These are phyloP conservation scores for Phyllosticta citribraziliensis DNA, from an alignment of 2,329 filamentous ascomycete species.

Conservation along the genomic window DNA sequence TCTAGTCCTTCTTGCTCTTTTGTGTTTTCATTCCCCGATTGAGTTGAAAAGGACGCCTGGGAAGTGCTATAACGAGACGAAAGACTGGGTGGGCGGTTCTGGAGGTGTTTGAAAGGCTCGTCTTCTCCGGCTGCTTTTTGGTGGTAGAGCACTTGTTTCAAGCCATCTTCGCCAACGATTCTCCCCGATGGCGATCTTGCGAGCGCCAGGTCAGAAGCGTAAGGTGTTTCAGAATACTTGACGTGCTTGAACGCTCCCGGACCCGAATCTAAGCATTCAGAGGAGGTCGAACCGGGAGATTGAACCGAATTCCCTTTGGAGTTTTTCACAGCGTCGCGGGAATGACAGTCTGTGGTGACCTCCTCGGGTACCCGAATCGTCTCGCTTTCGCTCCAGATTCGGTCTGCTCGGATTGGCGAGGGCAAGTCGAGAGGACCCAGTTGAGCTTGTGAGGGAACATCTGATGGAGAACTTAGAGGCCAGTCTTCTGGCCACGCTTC, in stretches of 20 bases:
- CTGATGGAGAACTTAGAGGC: not conserved
- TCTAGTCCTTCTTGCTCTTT: constrained; percentile 47
- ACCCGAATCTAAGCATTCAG: not conserved
- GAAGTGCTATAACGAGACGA: constrained; percentile 12
- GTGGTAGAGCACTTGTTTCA: not conserved
- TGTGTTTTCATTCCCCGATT: not conserved
- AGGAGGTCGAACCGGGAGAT: not conserved
- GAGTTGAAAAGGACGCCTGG: constrained; percentile 10
- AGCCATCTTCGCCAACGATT: not conserved
- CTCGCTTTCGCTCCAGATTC: not conserved
- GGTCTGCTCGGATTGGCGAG: not conserved
- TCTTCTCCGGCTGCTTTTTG: not conserved
- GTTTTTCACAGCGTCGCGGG: not conserved
- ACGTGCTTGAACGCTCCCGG: not conserved
- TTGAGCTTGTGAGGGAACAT: not conserved
- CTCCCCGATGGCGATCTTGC: not conserved
- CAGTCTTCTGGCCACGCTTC: not conserved
- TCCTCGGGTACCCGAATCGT: not conserved
- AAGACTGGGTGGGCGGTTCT: not conserved
- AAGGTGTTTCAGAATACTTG: constrained; percentile 18
- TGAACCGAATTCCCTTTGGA: not conserved
- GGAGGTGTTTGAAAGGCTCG: not conserved
- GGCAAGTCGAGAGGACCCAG: not conserved
- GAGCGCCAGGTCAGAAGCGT: constrained; percentile 15
- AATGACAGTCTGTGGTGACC: not conserved